A percentile compares a stretch with the other conserved stretches of the same genome.
Evolutionary conservation across 1,284 basidiomycete genomes (phyloP).

Genomic region (Papiliotrema fonsecae): DNA sequence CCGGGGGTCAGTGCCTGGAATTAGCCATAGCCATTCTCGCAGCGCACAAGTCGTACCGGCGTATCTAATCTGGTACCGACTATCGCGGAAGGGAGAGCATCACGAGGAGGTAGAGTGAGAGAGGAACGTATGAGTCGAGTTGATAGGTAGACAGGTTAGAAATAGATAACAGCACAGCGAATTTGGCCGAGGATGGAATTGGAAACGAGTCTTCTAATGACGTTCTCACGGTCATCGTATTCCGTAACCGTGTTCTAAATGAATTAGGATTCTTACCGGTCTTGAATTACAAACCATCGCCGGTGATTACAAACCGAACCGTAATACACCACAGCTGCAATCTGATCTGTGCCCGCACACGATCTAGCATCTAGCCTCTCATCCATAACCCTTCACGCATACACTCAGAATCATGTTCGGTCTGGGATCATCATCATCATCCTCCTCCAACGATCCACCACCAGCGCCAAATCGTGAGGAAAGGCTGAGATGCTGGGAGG

Average conservation of each 20-base stretch:
- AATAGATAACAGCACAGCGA: too few relatives aligned
- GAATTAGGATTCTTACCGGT: not conserved
- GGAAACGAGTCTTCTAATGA: too few relatives aligned
- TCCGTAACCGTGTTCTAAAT: too few relatives aligned
- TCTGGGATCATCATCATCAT: constrained; percentile 16
- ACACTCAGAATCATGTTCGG: constrained; percentile 4
- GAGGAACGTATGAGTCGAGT: not conserved
- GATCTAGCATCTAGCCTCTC: too few relatives aligned
- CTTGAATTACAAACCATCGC: not conserved
- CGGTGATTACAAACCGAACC: not conserved
- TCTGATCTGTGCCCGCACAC: too few relatives aligned
- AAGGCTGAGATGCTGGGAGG: constrained; percentile 46
- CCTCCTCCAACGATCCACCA: constrained; percentile 9
- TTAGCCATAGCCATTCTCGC: too few relatives aligned
- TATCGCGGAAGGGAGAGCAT: constrained; percentile 1
- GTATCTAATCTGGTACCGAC: not conserved
- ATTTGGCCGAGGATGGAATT: too few relatives aligned
- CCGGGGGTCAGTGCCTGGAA: not conserved
- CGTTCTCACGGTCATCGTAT: too few relatives aligned
- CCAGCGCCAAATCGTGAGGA: constrained; percentile 45
- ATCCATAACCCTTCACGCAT: not conserved
- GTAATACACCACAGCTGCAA: too few relatives aligned
- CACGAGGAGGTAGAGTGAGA: not conserved
- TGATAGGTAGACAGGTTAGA: too few relatives aligned
- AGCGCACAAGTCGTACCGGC: not conserved